Evolutionary conservation across 352 stramenopile genomes (phyloP), one percentile per base, ranked within the genome.

Genomic region (Globisporangium nodosum): DNA sequence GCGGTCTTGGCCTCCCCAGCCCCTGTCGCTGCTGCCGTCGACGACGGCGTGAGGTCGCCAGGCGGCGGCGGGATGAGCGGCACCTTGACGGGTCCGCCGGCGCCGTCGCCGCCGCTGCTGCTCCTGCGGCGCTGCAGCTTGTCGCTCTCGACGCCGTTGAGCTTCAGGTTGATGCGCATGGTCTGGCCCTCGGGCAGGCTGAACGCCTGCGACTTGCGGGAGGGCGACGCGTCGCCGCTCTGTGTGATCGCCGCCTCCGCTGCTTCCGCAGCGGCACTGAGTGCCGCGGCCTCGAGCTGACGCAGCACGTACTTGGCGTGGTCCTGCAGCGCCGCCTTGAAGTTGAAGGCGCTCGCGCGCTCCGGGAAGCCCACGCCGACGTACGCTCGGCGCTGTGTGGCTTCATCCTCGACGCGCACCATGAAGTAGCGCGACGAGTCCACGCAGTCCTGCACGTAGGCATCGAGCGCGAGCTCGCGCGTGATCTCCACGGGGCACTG

Each of bases 401-500:
- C 58, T 54, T 88, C 80, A 63, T 95, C 85, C 56, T 92, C 84
- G 53, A 92, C 76, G 54, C 85, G 85, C 18, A 95, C 35, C 78
- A 95, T 92, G 39, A 95, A 95, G 66, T 95, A 95, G 31, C 85
- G 81, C 52, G 85, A 95, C 53, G 85, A 93, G 63, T 95, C 85
- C 50, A 88, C 81, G 49, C 83, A 95, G 63, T 95, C 84, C 49
- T 93, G 85, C 18, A 95, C 76, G 62, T 90, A 93, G 46, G 85
- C 68, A 40, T 88, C 79, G 30, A 95, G 70, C 37, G 68, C 15
- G 30, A 85, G 65, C 27, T 90, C 81, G 13, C 54, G 66, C 15
- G 80, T 71, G 63, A 95, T 88, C 51, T 79, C 73, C 15, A 95
- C 63, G 7, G 85, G 84, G 39, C 85, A 92, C 60, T 92, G 80